These are phyloP conservation scores for Suhomyces taliae DNA, from an alignment of 1,139 yeast genomes.

Conservation along the genomic window DNA sequence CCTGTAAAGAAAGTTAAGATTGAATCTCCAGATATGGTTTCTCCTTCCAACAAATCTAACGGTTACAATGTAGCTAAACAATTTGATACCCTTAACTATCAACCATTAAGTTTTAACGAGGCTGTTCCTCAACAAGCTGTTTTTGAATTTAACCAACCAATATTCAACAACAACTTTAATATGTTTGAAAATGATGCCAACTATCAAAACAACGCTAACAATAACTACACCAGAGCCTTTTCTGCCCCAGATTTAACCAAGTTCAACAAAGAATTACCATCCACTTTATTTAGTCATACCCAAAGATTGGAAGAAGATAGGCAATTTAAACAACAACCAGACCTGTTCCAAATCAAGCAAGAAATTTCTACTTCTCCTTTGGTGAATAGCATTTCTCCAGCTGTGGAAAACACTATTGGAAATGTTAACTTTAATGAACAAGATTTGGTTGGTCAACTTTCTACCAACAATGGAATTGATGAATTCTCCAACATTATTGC, in stretches of 20 bases:
- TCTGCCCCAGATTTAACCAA: conserved; percentile 31
- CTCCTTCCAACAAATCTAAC: conserved; percentile 9
- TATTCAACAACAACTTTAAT: conserved; percentile 16
- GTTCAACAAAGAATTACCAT: conserved; percentile 6
- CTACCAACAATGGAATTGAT: conserved; percentile 1
- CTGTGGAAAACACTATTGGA: not conserved
- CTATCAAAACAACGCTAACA: not conserved
- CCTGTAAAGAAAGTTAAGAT: conserved; percentile 16
- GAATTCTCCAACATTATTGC: conserved; percentile 9
- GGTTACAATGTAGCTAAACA: conserved; percentile 5
- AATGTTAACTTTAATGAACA: conserved; percentile 1
- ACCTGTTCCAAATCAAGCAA: not conserved
- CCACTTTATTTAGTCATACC: conserved; percentile 10
- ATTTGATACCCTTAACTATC: not conserved
- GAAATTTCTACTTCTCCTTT: conserved; percentile 2
- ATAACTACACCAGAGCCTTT: conserved; percentile 20
- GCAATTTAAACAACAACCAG: not conserved
- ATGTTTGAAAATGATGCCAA: conserved; percentile 12
- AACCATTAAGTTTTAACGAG: not conserved
- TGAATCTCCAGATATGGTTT: conserved; percentile 11
- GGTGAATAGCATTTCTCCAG: not conserved
- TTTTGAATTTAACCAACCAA: conserved; percentile 16
- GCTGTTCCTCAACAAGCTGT: conserved; percentile 15
- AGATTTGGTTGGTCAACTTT: not conserved
- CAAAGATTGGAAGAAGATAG: conserved; percentile 6